Percentiles rank a stretch among this genome's conserved stretches.
Evolutionary conservation across 768 basidiomycete species (phyloP).

Genomic region (Boletus reticuloceps): DNA sequence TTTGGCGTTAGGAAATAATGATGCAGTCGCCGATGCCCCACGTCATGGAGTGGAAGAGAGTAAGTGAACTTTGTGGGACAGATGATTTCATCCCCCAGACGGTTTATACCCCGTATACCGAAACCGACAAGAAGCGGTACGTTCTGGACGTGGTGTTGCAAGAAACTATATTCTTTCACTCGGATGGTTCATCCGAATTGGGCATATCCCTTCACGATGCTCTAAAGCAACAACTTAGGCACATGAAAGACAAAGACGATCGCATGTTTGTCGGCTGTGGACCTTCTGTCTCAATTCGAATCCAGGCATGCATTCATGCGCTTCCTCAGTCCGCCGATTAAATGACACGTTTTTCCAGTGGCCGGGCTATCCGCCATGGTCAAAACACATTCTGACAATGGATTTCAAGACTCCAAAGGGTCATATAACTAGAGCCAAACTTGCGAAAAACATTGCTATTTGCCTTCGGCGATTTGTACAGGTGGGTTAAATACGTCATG

Average conservation of each 20-base stretch:
- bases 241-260: conserved; percentile 57
- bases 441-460: conserved; percentile 79
- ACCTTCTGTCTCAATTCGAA: conserved; percentile 75
- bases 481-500: conserved; percentile 33
- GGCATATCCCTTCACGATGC: conserved; percentile 68
- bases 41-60: conserved; percentile 26
- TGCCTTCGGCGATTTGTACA: conserved; percentile 67
- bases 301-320: conserved; percentile 50
- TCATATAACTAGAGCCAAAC: conserved; percentile 73
- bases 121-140: conserved; percentile 73
- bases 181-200: conserved; percentile 49
- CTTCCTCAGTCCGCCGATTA: background rate
- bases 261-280: conserved; percentile 70
- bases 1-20: conserved; percentile 17
- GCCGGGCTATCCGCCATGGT: conserved; percentile 79
- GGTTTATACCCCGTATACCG: conserved; percentile 75
- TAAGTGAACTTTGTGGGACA: conserved; percentile 21
- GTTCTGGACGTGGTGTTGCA: conserved; percentile 68
- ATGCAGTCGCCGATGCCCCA: conserved; percentile 23
- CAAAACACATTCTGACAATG: conserved; percentile 77
- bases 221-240: conserved; percentile 54
- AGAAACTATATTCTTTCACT: conserved; percentile 61
- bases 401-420: conserved; percentile 78
- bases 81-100: conserved; percentile 62
- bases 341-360: conserved; percentile 45